Base-by-base conservation (phyloP, 352 stramenopile species). In the Phytopythium kandeliae region DNA sequence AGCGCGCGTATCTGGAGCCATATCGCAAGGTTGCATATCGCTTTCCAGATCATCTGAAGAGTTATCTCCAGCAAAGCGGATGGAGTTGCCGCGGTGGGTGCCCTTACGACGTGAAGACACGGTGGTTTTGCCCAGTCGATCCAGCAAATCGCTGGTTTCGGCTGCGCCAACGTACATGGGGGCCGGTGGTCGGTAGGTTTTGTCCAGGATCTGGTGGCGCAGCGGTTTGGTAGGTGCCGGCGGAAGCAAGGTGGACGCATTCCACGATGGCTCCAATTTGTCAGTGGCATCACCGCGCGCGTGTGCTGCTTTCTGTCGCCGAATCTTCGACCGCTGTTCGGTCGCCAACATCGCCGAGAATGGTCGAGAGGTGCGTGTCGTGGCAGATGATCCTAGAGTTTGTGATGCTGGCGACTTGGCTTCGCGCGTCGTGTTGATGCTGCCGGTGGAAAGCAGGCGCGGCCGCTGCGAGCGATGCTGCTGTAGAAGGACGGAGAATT, bases 171-270 rank as follows among this genome's bases (percentile, higher is more conserved):
- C 69, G 11, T 66, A 57, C 15, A 73, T 48, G 0, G 71, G 53
- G 10, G 63, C 59, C 34, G 74, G 67, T 8, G 77, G 77, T 45
- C 78, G 62, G 26, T 71, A 88, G 10, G 56, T 82, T 16, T 73
- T 71, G 44, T 60, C 63, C 25, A 88, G 57, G 46, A 88, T 71
- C 59, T 88, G 77, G 41, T 88, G 74, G 17, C 69, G 64, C 30
- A 88, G 63, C 8, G 63, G 48, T 48, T 82, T 80, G 2, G 57
- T 31, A 2, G 49, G 31, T 11, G 52, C 48, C 35, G 44, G 51
- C 25, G 60, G 58, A 35, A 88, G 34, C 22, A 76, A 63, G 0
- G 77, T 88, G 0, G 77, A 88, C 22, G 62, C 54, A 54, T 88
- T 85, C 77, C 77, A 88, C 45, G 30, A 30, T 4, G 30, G 17